These are phyloP conservation scores for Closterium sp. DNA, from an alignment of 139 green algal species.

Conservation along the genomic window DNA sequence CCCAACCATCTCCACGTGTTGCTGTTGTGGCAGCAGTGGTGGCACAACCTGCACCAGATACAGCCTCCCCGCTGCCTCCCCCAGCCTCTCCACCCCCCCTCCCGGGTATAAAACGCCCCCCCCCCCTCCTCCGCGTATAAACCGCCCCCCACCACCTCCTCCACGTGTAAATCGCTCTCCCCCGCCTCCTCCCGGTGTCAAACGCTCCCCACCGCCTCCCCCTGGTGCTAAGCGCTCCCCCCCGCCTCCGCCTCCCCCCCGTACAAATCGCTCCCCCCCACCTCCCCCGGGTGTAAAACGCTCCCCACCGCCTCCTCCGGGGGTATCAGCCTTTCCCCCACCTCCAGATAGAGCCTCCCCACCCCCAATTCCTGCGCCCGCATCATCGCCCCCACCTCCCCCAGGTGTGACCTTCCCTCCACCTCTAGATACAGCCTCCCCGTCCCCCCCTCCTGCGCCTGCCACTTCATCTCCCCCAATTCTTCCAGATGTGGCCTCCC, in stretches of 20 bases:
- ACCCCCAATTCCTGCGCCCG: too few species aligned
- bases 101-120: not conserved
- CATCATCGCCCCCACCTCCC: not conserved
- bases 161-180: not conserved
- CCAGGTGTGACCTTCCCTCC: not conserved
- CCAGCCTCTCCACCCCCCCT: not conserved
- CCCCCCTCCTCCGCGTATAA: not conserved
- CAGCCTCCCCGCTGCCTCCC: not conserved
- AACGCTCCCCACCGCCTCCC: not conserved
- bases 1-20: not conserved
- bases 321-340: not conserved
- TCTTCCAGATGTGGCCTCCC: not conserved
- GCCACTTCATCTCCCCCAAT: not conserved
- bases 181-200: not conserved
- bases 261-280: not conserved
- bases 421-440: not conserved
- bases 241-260: too few species aligned
- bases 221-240: not conserved
- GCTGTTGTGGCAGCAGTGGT: not conserved
- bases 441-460: not conserved
- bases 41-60: too few species aligned
- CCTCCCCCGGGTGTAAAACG: too few species aligned
- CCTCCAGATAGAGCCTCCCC: not conserved
- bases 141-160: too few species aligned
- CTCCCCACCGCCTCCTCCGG: not conserved